Evolutionary conservation across 2,329 filamentous ascomycete species (phyloP).

Genomic region (Colletotrichum echinochloae): DNA sequence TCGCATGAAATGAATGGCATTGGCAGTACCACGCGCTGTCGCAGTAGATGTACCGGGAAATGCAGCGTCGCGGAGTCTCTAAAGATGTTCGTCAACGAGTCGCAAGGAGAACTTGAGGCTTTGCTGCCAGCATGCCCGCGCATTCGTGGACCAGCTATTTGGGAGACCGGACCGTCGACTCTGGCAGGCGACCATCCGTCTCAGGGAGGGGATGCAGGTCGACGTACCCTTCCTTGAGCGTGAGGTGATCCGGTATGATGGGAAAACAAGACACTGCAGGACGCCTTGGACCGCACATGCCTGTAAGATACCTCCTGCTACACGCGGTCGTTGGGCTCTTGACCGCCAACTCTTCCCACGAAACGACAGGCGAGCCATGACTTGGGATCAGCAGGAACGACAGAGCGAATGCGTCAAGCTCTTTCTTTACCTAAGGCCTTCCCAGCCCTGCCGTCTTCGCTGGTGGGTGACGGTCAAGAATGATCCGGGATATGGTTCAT

Average conservation of each 20-base stretch:
- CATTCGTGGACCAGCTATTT: background rate
- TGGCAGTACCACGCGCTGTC: slow-evolving; percentile 1
- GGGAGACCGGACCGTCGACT: background rate
- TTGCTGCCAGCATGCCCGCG: background rate
- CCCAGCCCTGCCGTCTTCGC: slow-evolving; percentile 23
- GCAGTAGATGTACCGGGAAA: background rate
- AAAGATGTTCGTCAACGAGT: background rate
- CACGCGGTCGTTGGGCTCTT: background rate
- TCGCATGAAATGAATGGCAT: slow-evolving; percentile 14
- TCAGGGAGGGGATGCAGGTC: background rate
- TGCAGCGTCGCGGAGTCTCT: slow-evolving; percentile 3
- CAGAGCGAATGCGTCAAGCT: slow-evolving; percentile 6
- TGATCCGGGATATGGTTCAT: slow-evolving; percentile 28
- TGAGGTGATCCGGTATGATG: background rate
- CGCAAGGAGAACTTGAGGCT: slow-evolving; percentile 1
- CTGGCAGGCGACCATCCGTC: background rate
- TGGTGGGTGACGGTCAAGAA: slow-evolving; percentile 16
- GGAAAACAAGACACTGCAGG: slow-evolving; percentile 1
- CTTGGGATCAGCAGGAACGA: slow-evolving; percentile 11
- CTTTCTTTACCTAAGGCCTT: background rate
- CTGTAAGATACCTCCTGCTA: background rate
- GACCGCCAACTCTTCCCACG: background rate
- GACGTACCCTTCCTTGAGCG: background rate
- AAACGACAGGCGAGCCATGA: background rate
- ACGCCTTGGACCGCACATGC: background rate